phyloP scores from a whole-genome alignment of 208 protist species.

The Naegleria fowleri region DNA sequence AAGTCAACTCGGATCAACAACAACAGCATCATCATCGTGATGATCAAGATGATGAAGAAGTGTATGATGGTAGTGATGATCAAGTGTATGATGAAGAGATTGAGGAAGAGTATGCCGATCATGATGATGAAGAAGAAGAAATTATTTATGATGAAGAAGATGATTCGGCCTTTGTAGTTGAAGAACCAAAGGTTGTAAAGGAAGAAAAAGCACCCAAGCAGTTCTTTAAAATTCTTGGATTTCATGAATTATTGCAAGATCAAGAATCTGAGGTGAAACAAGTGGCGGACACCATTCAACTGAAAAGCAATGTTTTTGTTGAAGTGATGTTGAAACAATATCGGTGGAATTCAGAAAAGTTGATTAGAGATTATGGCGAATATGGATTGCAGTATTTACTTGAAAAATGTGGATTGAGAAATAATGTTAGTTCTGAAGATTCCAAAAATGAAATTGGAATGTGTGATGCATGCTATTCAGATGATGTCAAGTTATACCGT shows the following conservation, averaged over 20 bases:
- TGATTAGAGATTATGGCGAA: constrained; percentile 12
- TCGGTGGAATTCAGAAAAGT: constrained; percentile 9
- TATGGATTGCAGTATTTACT: not conserved
- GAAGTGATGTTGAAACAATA: not conserved
- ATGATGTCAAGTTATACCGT: not conserved
- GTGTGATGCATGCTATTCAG: constrained; percentile 13
- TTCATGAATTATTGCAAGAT: not conserved
- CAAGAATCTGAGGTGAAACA: not conserved
- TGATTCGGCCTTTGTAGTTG: not conserved
- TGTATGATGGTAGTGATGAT: not conserved
- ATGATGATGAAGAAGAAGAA: not conserved
- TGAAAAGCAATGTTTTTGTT: not conserved
- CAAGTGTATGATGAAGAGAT: not conserved
- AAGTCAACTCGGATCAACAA: too few species aligned
- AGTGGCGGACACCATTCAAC: not conserved
- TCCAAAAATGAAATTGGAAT: not conserved
- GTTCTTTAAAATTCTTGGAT: not conserved
- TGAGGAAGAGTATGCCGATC: not conserved
- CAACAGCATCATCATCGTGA: too few species aligned
- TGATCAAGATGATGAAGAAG: not conserved
- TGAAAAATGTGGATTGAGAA: not conserved
- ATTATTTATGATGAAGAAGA: not conserved
- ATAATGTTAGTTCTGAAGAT: not conserved
- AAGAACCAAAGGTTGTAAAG: not conserved
- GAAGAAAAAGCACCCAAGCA: not conserved